Evolutionary conservation across 208 protist genomes (phyloP), one percentile per base, ranked within the genome.

Genomic region (Acanthamoeba lenticulata): DNA sequence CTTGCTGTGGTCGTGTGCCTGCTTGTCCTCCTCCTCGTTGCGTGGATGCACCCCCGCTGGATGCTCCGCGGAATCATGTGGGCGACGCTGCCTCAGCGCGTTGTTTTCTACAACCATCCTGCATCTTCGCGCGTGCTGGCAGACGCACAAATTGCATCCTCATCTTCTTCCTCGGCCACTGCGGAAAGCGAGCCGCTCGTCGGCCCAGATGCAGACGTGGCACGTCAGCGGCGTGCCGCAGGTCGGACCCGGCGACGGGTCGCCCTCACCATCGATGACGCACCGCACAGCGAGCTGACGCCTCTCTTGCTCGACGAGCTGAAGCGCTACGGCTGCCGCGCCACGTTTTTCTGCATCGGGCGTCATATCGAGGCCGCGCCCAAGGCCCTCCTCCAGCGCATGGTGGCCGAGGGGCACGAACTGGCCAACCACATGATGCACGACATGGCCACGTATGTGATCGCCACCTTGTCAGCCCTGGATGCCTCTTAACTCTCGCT

Each of bases 341-440:
- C 72, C 15, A 83, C 72, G 7, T 83, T 83, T 29, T 83, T 83
- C 40, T 83, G 72, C n/a, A 83, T 83, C 17, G 72, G 72, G 7
- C 5, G 15, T 4, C 72, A 83, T 5, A 29, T 47, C 7, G 38
- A 4, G 24, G 38, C 32, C 34, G 72, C 72, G 17, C 72, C 32
- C 34, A 15, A 15, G 32, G 38, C 32, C 34, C 72, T 83, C 40
- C 72, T 83, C 5, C 72, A 29, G 5, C 32, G 72, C 32, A 83
- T 83, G 72, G 72, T 83, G 5, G 38, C 11, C 19, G 72, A 83
- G 38, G 72, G 72, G 5, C 72, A 83, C 40, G 72, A 83, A 24
- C 32, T 83, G 5, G 72, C 17, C 72, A 83, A 83, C 38, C 72
- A 83, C 40, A 83, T 83, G 72, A 83, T 83, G 72, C 72, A 47